Evolutionary conservation across 2,329 filamentous ascomycete genomes (phyloP), one percentile per base, ranked within the genome.

Genomic region (Colletotrichum sp.): DNA sequence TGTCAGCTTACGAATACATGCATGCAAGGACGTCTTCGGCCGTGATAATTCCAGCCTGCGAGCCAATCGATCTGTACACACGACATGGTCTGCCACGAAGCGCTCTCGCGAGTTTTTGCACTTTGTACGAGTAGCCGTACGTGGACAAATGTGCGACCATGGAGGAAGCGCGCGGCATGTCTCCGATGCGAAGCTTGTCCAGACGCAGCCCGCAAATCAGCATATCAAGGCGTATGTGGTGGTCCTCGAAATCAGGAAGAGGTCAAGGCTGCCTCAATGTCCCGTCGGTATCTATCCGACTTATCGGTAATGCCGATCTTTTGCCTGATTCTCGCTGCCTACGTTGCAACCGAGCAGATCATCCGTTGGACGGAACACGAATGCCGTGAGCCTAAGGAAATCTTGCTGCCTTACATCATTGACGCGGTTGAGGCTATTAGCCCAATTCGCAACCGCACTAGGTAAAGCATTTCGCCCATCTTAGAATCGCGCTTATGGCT

Each of bases 401-500:
- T 31, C 11, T 31, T 8, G 57, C 21, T 47, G 38, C 62, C 62
- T 47, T 34, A 51, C 27, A 51, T 33, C 38, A 51, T 54, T 51
- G 8, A 33, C 18, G 31, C 16, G 29, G n/a, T n/a, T 27, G 18
- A 59, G 57, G n/a, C 4, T 59, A 29, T 12, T 59, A 34, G 57
- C 57, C 57, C 31, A n/a, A 24, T 61, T 36, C 12, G 31, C 4
- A 33, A 33, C 33, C 31, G 33, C 18, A 33, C 57, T 34, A 36
- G n/a, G 43, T 21, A 51, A 51, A 34, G 2, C 55, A 15, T 4
- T 12, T n/a, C n/a, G 12, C 16, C 33, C 34, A 16, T 36, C n/a
- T 21, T 3, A 15, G 43, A n/a, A n/a, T 72, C 31, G 43, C 21
- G 69, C 65, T 72, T 38, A 72, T 43, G 65, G 65, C 69, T 72